Base-by-base conservation (phyloP, 371 early-diverging fungal species). In the Mucor sp. region DNA sequence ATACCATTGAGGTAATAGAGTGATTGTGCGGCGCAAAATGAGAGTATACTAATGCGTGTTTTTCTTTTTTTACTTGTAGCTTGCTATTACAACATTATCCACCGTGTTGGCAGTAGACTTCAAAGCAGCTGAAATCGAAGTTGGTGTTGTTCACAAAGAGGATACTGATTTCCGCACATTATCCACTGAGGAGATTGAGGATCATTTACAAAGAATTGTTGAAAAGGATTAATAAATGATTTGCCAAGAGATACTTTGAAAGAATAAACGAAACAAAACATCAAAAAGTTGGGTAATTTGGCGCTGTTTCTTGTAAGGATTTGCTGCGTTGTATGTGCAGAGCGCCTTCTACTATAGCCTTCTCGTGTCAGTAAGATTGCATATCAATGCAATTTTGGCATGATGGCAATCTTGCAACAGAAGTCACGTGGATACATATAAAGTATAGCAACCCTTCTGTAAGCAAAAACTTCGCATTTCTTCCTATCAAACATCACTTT, bases 31-130 rank as follows among this genome's bases (percentile, higher is more conserved):
- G 12, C 32, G 56, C 23, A 28, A 28, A 55, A 56, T 23, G 7
- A 37, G 14, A 58, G 9, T 14, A 33, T 39, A 47, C 23, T 44
- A 3, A 19, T 44, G 25, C 37, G 14, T 11, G 37, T 37, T 61
- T 30, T 30, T 30, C 6, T 0, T 41, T 17, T 25, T 56, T 33
- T 28, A n/a, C n/a, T n/a, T n/a, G n/a, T 70, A 94, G 95, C 83
- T 97, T 65, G 98, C 98, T 9, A 94, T 99, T 67, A 95, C 94
- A 44, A 95, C 98, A 25, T 82, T 99, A 56, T 95, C 97, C 37
- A 89, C 92, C 14, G 94, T 96, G 9, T 84, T 98, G 60, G 89
- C 97, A 4, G 89, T 94, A 63, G 97, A 97, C 80, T 96, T 99
- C 71, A 98, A 99, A 83, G 87, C 97, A 25, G 76, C 87, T 21